Conservation (phyloP, 371 early-diverging fungal species). For the Syncephalis fuscata region DNA sequence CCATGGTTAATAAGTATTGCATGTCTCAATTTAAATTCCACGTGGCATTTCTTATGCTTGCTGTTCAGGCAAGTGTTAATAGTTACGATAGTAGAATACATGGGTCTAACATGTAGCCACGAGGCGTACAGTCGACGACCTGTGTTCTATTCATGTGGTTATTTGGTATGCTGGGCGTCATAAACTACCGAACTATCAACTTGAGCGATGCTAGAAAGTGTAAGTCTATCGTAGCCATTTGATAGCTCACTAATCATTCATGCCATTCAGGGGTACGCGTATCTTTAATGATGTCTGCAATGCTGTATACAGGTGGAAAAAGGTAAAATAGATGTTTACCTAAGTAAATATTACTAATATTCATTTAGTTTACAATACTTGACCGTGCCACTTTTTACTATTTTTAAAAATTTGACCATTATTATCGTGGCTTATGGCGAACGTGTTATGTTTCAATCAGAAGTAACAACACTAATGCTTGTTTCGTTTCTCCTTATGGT, state of each 20-base stretch:
- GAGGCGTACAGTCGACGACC: conserved; percentile 13
- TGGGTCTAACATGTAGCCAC: too few species aligned
- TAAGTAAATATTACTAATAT: not conserved
- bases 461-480: conserved; percentile 61
- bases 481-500: conserved; percentile 82
- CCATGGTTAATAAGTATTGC: conserved; percentile 90
- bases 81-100: too few species aligned
- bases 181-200: conserved; percentile 12
- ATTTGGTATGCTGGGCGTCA: conserved; percentile 12
- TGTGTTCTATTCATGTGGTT: conserved; percentile 17
- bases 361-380: conserved; percentile 65
- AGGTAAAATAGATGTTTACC: conserved; percentile 11
- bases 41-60: conserved; percentile 81
- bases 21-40: conserved; percentile 73
- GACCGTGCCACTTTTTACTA: conserved; percentile 89
- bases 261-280: conserved; percentile 72
- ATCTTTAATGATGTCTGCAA: conserved; percentile 69
- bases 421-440: conserved; percentile 95
- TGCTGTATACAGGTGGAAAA: conserved; percentile 98
- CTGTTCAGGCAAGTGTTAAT: conserved; percentile 49
- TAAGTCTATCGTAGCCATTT: conserved; percentile 9
- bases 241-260: conserved; percentile 6
- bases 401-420: conserved; percentile 98
- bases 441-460: conserved; percentile 58
- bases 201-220: conserved; percentile 11